These are phyloP conservation scores for Trifolium pratense DNA, from an alignment of 306 rosid genomes.

Conservation along the genomic window DNA sequence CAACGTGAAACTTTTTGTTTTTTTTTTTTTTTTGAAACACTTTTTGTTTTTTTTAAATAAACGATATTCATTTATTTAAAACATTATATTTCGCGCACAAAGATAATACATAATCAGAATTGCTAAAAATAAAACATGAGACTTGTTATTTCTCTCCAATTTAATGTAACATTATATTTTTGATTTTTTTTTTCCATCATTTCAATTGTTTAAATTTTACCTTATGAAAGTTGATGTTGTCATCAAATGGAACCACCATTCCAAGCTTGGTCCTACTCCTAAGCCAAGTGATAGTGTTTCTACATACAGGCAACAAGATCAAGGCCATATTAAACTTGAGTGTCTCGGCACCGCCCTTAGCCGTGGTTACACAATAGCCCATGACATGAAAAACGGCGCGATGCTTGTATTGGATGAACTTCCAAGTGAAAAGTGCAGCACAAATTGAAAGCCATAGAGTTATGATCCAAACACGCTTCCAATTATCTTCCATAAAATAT, in stretches of 20 bases:
- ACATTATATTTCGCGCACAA: no score
- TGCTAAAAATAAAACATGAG: no score
- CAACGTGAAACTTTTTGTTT: no score
- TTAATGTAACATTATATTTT: not conserved
- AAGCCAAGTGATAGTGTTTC: conserved; percentile 88
- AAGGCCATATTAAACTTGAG: conserved; percentile 86
- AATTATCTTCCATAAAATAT: conserved; percentile 76
- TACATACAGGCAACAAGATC: conserved; percentile 77
- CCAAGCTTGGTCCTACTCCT: conserved; percentile 76
- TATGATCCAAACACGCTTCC: conserved; percentile 83
- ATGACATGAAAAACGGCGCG: conserved; percentile 73
- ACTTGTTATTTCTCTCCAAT: no score
- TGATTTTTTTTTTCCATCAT: no score
- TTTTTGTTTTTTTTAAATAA: no score
- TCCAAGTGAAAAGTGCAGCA: conserved; percentile 76
- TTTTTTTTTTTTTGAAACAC: no score
- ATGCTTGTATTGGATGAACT: conserved; percentile 69
- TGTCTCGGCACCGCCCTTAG: conserved; percentile 89
- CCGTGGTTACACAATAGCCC: conserved; percentile 85
- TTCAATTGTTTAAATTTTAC: conserved; percentile 9
- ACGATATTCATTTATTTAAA: no score
- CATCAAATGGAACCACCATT: conserved; percentile 66
- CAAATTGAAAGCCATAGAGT: conserved; percentile 68
- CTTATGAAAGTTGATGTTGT: conserved; percentile 89
- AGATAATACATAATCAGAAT: no score